Conservation (phyloP, 164 flowering plant species). For the Berberis thunbergii region DNA sequence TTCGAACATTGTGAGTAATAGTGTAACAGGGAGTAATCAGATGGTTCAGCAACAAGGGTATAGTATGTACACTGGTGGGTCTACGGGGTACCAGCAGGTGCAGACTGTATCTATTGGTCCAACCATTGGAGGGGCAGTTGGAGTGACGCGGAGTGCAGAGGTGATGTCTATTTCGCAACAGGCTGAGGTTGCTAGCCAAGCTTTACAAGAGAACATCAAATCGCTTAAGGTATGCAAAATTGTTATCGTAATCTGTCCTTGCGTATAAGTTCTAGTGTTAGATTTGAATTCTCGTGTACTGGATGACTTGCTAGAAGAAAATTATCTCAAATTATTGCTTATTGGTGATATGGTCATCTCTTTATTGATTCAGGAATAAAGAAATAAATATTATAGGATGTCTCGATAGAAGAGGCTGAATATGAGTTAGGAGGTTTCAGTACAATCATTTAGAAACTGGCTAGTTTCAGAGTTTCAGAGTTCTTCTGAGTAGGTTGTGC, state of each 20-base stretch:
- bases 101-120: conserved; percentile 14
- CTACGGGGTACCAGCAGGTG: conserved; percentile 13
- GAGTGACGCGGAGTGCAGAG: conserved; percentile 36
- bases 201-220: conserved; percentile 44
- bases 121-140: conserved; percentile 39
- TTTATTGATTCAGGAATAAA: no score
- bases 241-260: neutral
- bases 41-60: conserved; percentile 23
- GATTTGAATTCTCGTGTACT: no score
- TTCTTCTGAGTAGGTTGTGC: no score
- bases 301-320: no score
- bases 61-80: conserved; percentile 15
- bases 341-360: no score
- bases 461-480: no score
- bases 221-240: conserved; percentile 52
- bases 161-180: conserved; percentile 58
- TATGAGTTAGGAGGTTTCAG: no score
- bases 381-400: no score
- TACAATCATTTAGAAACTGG: no score
- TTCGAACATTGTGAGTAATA: conserved; percentile 23
- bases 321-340: no score
- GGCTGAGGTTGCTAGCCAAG: conserved; percentile 66
- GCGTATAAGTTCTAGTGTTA: neutral
- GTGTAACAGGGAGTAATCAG: conserved; percentile 21
- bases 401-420: no score